These are phyloP conservation scores for Heterobasidion irregulare DNA, from an alignment of 1,284 basidiomycete genomes.

Conservation along the genomic window DNA sequence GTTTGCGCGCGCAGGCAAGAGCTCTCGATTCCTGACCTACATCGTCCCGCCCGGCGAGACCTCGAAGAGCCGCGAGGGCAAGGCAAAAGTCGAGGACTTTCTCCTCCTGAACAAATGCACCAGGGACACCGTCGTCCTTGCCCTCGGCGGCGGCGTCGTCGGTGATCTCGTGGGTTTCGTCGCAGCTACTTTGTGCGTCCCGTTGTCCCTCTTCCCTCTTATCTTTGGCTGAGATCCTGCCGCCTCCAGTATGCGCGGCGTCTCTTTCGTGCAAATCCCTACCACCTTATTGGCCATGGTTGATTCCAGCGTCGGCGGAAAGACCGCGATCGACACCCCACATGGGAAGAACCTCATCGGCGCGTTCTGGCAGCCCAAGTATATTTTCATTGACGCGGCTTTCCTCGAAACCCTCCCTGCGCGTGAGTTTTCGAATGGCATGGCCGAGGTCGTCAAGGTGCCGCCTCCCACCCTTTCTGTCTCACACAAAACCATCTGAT, in stretches of 20 bases:
- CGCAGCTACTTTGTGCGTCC: constrained; percentile 90
- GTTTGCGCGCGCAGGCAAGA: constrained; percentile 24
- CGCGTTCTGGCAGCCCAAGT: constrained; percentile 97
- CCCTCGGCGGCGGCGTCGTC: constrained; percentile 94
- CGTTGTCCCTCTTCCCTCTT: not conserved
- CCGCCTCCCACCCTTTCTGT: not conserved
- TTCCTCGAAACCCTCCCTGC: constrained; percentile 91
- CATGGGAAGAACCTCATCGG: constrained; percentile 98
- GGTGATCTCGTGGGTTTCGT: constrained; percentile 96
- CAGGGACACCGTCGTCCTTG: constrained; percentile 88
- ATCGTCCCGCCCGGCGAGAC: constrained; percentile 88
- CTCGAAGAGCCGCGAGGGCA: constrained; percentile 86
- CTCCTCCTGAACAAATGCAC: constrained; percentile 86
- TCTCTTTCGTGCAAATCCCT: constrained; percentile 93
- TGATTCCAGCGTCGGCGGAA: constrained; percentile 95
- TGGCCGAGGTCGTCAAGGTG: constrained; percentile 98
- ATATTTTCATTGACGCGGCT: constrained; percentile 95
- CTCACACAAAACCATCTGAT: not conserved
- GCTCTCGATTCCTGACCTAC: constrained; percentile 71
- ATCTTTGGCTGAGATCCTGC: constrained; percentile 1
- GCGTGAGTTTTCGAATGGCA: constrained; percentile 95
- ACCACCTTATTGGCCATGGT: constrained; percentile 98
- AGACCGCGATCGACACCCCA: constrained; percentile 97
- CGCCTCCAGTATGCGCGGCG: constrained; percentile 67
- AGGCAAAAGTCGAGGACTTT: constrained; percentile 93